Evolutionary conservation across 2,329 filamentous ascomycete genomes (phyloP), one percentile per base, ranked within the genome.

Genomic region (Hypomyces rosellus): DNA sequence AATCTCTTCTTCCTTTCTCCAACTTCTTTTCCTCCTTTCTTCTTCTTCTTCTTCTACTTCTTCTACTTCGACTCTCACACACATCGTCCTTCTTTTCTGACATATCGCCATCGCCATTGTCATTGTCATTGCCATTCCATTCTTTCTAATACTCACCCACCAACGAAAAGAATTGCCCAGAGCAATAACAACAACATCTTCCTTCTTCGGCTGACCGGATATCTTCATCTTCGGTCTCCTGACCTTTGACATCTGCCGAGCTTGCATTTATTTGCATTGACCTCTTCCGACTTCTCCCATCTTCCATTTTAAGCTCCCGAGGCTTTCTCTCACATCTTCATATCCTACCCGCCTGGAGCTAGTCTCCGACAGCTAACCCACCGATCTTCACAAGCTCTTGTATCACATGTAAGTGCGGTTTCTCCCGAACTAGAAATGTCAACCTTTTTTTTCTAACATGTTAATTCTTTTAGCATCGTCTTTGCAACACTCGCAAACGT

Each of bases 1-100:
- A 34, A 9, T n/a, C 13, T 38, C 18, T 42, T 22, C 34, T 46
- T 22, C 30, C 41, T 34, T 34, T 44, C 49, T 43, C 15, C 34
- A 33, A 49, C 34, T 41, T 36, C 49, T 48, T 34, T 46, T 50
- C 39, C 47, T 37, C 25, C 33, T 45, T 38, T 51, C 41, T 45
- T 49, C 51, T 48, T 44, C 45, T 34, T 37, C 3, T 46, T 37
- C 33, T 16, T 51, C 41, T 45, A 47, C 51, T 48, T 44, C 45
- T 34, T 37, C 3, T 46, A 34, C 33, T 16, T n/a, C n/a, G n/a
- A n/a, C 20, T 20, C 20, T 20, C 41, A 12, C 20, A 3, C 49
- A 38, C 46, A 22, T 36, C 40, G 34, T 30, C 33, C 20, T 41
- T 45, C 45, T 46, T 20, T 48, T 42, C 34, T 37, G 15, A 20